Conservation (phyloP, 352 stramenopile genomes). For the Thalassiosira gravida region DNA sequence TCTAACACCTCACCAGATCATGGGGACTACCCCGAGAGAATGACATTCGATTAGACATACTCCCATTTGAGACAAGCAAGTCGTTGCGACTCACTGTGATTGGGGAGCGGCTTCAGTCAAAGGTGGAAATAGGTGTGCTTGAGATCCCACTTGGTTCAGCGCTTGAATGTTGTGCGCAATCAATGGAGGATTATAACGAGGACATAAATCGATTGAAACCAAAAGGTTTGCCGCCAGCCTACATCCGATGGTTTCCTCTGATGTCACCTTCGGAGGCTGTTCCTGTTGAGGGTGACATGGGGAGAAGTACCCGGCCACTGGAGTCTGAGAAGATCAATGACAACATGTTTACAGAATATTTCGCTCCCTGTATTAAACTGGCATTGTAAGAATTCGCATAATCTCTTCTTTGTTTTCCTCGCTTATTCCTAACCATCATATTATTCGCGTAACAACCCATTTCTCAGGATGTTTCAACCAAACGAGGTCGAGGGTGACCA, state of each 20-base stretch:
- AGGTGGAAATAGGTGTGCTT: slow-evolving; percentile 80
- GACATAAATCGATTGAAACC: slow-evolving; percentile 28
- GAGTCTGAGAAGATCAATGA: slow-evolving; percentile 80
- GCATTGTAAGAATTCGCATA: slow-evolving; percentile 56
- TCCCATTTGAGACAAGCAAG: slow-evolving; percentile 83
- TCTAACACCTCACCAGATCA: slow-evolving; percentile 34
- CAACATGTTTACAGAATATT: slow-evolving; percentile 79
- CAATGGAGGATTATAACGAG: slow-evolving; percentile 69
- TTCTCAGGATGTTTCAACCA: slow-evolving; percentile 50
- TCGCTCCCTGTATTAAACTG: slow-evolving; percentile 81
- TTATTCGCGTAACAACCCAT: no score
- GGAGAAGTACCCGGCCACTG: slow-evolving; percentile 56
- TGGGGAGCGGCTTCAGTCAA: slow-evolving; percentile 74
- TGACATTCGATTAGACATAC: slow-evolving; percentile 78
- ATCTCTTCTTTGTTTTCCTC: no score
- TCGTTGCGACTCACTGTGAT: slow-evolving; percentile 81
- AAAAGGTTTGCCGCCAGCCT: slow-evolving; percentile 49
- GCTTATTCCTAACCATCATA: slow-evolving; percentile 17
- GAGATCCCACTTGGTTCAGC: slow-evolving; percentile 75
- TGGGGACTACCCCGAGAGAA: slow-evolving; percentile 52
- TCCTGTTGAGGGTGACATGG: slow-evolving; percentile 80
- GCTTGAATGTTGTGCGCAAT: slow-evolving; percentile 74
- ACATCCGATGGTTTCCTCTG: slow-evolving; percentile 84
- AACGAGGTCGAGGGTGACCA: slow-evolving; percentile 39
- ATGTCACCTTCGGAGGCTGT: slow-evolving; percentile 69